Conservation (phyloP, 83 land plant genomes). For the Picea abies region DNA sequence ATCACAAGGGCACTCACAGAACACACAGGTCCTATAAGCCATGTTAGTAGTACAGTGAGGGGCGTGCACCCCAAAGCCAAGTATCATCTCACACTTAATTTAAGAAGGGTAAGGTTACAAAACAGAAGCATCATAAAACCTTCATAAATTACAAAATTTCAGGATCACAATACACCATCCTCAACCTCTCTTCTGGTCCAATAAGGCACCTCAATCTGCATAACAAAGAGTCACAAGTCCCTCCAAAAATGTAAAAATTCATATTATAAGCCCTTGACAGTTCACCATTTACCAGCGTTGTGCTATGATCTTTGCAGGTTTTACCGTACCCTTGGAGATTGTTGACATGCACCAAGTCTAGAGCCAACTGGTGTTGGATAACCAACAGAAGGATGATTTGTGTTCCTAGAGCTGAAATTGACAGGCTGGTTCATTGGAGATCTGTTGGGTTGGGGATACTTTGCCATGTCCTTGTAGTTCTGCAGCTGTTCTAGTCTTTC, state of each 20-base stretch:
- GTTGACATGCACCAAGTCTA: not conserved
- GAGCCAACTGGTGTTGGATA: slow-evolving; percentile 1
- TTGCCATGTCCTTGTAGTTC: slow-evolving; percentile 4
- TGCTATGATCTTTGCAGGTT: not conserved
- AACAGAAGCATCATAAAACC: not conserved
- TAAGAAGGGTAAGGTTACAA: not conserved
- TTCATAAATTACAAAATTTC: not conserved
- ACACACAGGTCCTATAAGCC: too few relatives aligned
- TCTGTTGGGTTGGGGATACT: slow-evolving; percentile 1
- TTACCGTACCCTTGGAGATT: not conserved
- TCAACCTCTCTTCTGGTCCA: not conserved
- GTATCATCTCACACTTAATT: too few relatives aligned
- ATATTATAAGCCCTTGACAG: not conserved
- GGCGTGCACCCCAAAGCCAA: too few relatives aligned
- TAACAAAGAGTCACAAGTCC: not conserved
- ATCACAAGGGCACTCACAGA: too few relatives aligned
- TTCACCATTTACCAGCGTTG: not conserved
- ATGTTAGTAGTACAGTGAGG: too few relatives aligned
- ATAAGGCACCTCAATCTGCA: not conserved
- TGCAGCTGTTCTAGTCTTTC: slow-evolving; percentile 15
- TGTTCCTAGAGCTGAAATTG: slow-evolving; percentile 2
- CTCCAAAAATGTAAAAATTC: not conserved
- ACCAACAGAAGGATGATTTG: not conserved
- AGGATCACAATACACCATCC: not conserved
- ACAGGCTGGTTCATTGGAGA: not conserved